Base-by-base conservation (phyloP, 768 basidiomycete species). In the Vararia minispora region DNA sequence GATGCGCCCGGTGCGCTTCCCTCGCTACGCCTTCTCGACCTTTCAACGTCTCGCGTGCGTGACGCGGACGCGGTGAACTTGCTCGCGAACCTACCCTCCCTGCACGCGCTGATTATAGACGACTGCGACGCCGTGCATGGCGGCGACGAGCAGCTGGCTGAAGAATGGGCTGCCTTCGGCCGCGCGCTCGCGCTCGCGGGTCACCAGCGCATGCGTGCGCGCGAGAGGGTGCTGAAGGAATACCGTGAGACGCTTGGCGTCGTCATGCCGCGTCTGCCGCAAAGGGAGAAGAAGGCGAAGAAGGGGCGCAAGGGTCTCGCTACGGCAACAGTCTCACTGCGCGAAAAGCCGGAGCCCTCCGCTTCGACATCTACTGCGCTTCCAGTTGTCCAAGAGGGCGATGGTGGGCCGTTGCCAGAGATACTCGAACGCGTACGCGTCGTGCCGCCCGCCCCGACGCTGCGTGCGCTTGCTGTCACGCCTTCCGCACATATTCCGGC, bases 21-120 rank as follows among this genome's bases (percentile, higher is more conserved):
- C 2, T 53, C 48, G 32, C 55, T 89, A 21, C 60, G 63, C 26
- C 68, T 76, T 24, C 68, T 94, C 22, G 90, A 97, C 53, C 55
- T 94, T 10, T 83, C 84, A 0, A 84, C 84, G 1, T 80, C 75
- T 46, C 61, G 61, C 31, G 54, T 91, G 17, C 57, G 64, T 25
- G 66, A 70, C 37, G 40, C 53, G 0, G 75, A 82, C 32, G 51
- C 84, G 27, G 73, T 76, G 39, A 59, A 57, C 13, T 51, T 87
- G 7, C 53, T 82, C 1, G 58, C 61, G 4, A 66, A 62, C 6
- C 72, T 82, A 46, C 52, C 59, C 0, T 51, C 49, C 1, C 56
- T 94, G 10, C 60, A 66, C 42, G 74, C 85, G 50, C 59, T 95
- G 28, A 62, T 91, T 16, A 52, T 89, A 14, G 89, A 94, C 48